Base-by-base conservation (phyloP, 208 protist species). In the Trypanosoma cruzi region DNA sequence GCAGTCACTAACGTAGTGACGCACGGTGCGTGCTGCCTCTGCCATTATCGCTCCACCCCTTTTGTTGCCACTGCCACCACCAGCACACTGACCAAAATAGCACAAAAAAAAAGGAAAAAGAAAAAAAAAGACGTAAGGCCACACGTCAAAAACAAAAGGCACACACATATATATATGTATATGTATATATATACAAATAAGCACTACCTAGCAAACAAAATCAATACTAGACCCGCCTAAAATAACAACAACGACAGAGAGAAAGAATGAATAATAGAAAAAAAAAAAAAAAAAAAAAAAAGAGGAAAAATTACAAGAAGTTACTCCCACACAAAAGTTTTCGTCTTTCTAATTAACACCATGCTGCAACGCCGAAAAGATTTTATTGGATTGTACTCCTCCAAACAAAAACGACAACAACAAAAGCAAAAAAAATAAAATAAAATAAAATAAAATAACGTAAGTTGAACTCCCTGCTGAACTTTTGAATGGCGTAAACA, bases 1-100 rank as follows among this genome's bases (percentile, higher is more conserved):
- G 53, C 84, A 89, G 68, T 96, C 92, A 54, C 89, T 95, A 48
- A 96, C 92, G 75, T 96, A 92, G 68, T 94, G 86, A 55, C 64
- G 74, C 36, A 91, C 87, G 4, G 71, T 85, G 1, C 82, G 79
- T 13, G 85, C 88, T 0, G 82, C 86, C 24, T 90, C 86, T 10
- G 84, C 78, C 86, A 91, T 96, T 55, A 16, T 1, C 18, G 24
- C n/a, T n/a, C n/a, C n/a, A n/a, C n/a, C n/a, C 46, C 26, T 24
- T 36, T 44, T 69, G n/a, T n/a, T n/a, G n/a, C 16, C 40, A 6
- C 20, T 20, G 49, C 49, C n/a, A 62, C 37, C 10, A 10, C 57
- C 10, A 16, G 13, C n/a, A 44, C 8, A 14, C 40, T 44, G 16
- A 5, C 1, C 57, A 31, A 37, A 16, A 48, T 11, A 1, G 44